Evolutionary conservation across 768 basidiomycete genomes (phyloP).

Genomic region (Sporobolomyces pararoseus): DNA sequence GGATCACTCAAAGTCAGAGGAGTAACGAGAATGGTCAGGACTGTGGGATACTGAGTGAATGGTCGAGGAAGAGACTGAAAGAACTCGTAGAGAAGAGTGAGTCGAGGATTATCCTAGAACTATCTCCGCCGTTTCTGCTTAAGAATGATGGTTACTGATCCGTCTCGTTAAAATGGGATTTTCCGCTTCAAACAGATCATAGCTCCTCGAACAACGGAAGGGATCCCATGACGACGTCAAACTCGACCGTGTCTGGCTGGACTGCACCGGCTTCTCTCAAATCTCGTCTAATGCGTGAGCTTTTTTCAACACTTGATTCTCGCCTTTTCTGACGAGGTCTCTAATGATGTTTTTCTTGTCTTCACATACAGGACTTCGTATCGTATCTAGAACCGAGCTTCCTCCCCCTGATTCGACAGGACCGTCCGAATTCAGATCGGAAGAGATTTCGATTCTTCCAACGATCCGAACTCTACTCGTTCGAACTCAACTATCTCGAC

Average conservation of each 20-base stretch:
- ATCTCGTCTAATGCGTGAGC: constrained; percentile 23
- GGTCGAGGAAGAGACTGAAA: constrained; percentile 56
- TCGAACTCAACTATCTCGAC: constrained; percentile 30
- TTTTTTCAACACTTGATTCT: background rate
- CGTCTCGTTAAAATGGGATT: too few species aligned
- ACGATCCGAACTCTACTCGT: constrained; percentile 29
- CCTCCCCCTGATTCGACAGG: background rate
- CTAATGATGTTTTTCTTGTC: background rate
- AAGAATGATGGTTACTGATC: too few species aligned
- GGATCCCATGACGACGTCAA: too few species aligned
- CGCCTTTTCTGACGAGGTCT: background rate
- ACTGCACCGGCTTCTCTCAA: too few species aligned
- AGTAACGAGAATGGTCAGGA: background rate
- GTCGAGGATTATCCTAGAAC: too few species aligned
- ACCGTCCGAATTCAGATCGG: background rate
- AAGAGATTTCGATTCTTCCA: constrained; percentile 25
- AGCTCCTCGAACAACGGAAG: too few species aligned
- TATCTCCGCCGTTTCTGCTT: too few species aligned
- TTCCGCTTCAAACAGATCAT: too few species aligned
- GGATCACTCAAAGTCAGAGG: constrained; percentile 57
- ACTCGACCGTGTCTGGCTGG: too few species aligned
- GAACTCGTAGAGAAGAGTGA: constrained; percentile 51
- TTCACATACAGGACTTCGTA: background rate
- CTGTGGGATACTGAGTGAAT: background rate
- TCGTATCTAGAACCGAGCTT: background rate